Evolutionary conservation across 2,329 filamentous ascomycete genomes (phyloP).

Genomic region (Monosporascus ibericus): DNA sequence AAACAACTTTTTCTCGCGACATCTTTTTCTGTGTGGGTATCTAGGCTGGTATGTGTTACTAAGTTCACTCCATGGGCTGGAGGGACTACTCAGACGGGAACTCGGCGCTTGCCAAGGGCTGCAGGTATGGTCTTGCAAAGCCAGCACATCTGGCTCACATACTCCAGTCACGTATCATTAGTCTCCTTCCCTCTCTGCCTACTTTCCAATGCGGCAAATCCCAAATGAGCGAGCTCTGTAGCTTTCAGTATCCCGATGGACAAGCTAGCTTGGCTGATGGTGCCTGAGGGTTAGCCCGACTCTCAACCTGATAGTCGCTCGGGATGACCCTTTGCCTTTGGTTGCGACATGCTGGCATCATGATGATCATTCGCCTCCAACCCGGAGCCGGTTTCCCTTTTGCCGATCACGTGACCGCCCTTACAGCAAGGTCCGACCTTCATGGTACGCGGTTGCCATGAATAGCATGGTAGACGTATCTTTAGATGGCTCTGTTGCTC

Average conservation of each 20-base stretch:
- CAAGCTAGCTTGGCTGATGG: background rate
- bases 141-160: background rate
- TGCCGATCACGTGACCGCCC: slow-evolving; percentile 17
- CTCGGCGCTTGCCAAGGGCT: background rate
- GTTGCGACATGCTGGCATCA: background rate
- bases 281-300: background rate
- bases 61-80: background rate
- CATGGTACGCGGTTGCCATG: background rate
- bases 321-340: too few relatives aligned
- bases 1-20: background rate
- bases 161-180: background rate
- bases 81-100: background rate
- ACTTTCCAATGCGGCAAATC: background rate
- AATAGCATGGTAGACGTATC: background rate
- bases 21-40: background rate
- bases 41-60: background rate
- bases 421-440: background rate
- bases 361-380: background rate
- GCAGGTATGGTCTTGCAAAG: background rate
- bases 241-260: background rate
- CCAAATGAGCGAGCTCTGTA: background rate
- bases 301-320: background rate
- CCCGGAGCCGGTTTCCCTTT: slow-evolving; percentile 1
- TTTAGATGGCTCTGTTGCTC: background rate
- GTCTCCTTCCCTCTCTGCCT: background rate